Percentiles rank a stretch among this genome's conserved stretches.
phyloP scores from a whole-genome alignment of 495 filamentous ascomycete species.

The Xylaria venustula region DNA sequence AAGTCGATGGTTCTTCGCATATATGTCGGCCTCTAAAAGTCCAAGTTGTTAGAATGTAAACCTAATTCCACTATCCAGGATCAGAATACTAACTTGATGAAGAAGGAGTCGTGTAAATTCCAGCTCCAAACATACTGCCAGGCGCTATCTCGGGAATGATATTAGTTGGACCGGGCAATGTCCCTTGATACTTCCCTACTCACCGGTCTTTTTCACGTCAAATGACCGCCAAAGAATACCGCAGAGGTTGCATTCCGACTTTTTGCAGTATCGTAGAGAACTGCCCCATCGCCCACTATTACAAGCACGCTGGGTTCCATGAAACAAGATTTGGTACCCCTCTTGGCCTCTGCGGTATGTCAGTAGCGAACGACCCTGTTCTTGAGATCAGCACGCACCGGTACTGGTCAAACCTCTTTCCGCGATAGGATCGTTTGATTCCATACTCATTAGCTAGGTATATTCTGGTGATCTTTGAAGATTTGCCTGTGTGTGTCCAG shows the following conservation, averaged over 20 bases:
- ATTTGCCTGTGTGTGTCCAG: not conserved
- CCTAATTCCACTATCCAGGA: not conserved
- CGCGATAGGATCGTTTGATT: not conserved
- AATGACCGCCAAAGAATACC: not conserved
- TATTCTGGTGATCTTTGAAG: not conserved
- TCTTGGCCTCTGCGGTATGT: not conserved
- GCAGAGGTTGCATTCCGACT: not conserved
- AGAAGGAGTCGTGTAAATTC: not conserved
- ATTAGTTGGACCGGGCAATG: not conserved
- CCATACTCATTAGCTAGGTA: not conserved
- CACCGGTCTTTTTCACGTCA: not conserved
- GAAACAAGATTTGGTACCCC: not conserved
- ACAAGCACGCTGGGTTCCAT: not conserved
- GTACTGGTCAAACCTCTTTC: not conserved
- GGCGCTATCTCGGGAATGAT: not conserved
- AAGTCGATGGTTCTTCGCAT: not conserved
- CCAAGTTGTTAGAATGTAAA: not conserved
- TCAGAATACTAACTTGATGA: not conserved
- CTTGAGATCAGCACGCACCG: not conserved
- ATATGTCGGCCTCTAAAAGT: not conserved
- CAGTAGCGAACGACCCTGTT: not conserved
- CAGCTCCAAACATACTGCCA: not conserved
- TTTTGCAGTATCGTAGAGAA: not conserved
- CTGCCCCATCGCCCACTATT: not conserved
- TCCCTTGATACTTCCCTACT: not conserved